phyloP scores from a whole-genome alignment of 805 yeast species.

The Vanderwaltozyma polyspora region DNA sequence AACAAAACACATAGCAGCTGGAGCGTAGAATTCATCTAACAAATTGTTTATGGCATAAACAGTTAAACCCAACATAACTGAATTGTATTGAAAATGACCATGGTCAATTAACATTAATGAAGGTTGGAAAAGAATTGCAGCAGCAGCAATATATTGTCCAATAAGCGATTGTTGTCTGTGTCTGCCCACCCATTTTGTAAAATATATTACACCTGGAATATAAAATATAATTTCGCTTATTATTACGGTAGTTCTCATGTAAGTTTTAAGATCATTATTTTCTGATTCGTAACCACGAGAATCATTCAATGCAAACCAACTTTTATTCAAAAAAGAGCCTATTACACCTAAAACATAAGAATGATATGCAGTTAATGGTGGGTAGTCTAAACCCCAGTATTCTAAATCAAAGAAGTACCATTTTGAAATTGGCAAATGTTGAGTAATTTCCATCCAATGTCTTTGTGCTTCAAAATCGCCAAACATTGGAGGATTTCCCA shows the following conservation, averaged over 20 bases:
- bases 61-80: conserved; percentile 86
- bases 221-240: conserved; percentile 63
- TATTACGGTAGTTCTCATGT: conserved; percentile 73
- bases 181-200: conserved; percentile 61
- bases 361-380: conserved; percentile 92
- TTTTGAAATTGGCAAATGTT: conserved; percentile 51
- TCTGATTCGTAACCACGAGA: conserved; percentile 69
- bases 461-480: conserved; percentile 98
- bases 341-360: conserved; percentile 68
- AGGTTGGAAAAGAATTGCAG: conserved; percentile 79
- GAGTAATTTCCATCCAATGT: conserved; percentile 94
- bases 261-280: conserved; percentile 50
- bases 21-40: conserved; percentile 46
- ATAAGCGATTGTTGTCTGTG: conserved; percentile 47
- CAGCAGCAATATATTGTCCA: conserved; percentile 65
- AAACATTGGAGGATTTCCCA: conserved; percentile 57
- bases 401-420: conserved; percentile 89
- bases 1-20: conserved; percentile 71
- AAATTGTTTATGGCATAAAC: conserved; percentile 57
- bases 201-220: conserved; percentile 69
- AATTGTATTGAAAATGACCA: conserved; percentile 93
- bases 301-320: conserved; percentile 63
- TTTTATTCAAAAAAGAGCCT: conserved; percentile 50
- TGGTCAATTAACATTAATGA: conserved; percentile 77
- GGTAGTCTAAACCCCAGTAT: conserved; percentile 97